These are phyloP conservation scores for Arachis stenosperma DNA, from an alignment of 306 rosid species.

Conservation along the genomic window DNA sequence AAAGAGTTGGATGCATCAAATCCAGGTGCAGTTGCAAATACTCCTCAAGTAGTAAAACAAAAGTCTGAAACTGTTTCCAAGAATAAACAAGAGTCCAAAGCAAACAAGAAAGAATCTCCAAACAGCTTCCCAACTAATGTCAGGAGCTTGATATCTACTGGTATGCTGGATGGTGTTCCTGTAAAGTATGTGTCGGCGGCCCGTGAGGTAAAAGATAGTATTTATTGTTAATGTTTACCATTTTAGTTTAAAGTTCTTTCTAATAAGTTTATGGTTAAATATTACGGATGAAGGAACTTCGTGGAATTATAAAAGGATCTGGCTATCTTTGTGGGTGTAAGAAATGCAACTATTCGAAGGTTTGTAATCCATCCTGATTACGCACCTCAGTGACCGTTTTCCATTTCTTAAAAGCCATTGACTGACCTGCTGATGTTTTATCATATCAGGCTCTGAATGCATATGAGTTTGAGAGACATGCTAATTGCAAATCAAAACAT, in stretches of 20 bases:
- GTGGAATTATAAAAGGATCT: constrained; percentile 79
- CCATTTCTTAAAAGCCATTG: constrained; percentile 13
- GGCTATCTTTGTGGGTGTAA: constrained; percentile 91
- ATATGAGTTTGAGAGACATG: constrained; percentile 81
- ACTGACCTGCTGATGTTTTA: constrained; percentile 32
- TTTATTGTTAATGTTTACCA: constrained; percentile 42
- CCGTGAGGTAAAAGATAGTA: constrained; percentile 60
- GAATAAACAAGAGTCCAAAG: constrained; percentile 62
- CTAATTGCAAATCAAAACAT: constrained; percentile 85
- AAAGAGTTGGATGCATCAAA: constrained; percentile 55
- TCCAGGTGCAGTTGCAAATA: constrained; percentile 46
- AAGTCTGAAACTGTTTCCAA: constrained; percentile 57
- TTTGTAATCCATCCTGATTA: constrained; percentile 36
- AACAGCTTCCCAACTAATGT: constrained; percentile 89
- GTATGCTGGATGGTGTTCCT: constrained; percentile 89
- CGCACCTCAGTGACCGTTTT: constrained; percentile 15
- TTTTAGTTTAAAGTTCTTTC: constrained; percentile 24
- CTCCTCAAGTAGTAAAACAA: constrained; percentile 45
- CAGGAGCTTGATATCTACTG: constrained; percentile 78
- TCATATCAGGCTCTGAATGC: constrained; percentile 76
- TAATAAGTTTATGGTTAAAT: constrained; percentile 25
- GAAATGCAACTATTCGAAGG: constrained; percentile 69
- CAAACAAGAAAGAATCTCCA: constrained; percentile 75
- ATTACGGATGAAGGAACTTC: constrained; percentile 68
- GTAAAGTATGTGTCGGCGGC: constrained; percentile 78